Evolutionary conservation across 2,329 filamentous ascomycete species (phyloP).

Genomic region (Scytalidium sp.): DNA sequence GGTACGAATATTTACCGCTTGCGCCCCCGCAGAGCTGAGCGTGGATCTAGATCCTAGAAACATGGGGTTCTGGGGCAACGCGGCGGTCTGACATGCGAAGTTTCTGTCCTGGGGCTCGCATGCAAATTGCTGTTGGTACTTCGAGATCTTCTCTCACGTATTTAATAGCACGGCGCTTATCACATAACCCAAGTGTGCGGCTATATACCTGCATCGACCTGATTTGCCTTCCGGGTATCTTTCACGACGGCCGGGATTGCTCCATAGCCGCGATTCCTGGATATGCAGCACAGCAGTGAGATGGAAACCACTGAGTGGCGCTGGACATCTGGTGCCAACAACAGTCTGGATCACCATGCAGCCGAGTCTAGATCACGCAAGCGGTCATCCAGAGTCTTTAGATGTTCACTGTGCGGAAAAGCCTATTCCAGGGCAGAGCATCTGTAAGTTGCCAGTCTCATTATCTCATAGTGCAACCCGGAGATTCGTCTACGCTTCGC

Average conservation of each 20-base stretch:
- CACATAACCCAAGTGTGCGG: neutral
- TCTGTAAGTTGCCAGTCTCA: conserved; percentile 58
- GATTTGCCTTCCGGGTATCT: neutral
- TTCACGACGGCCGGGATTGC: too few relatives aligned
- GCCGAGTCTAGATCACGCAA: conserved; percentile 43
- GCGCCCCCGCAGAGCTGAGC: too few relatives aligned
- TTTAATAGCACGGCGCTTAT: too few relatives aligned
- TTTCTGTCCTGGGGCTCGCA: too few relatives aligned
- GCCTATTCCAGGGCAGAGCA: conserved; percentile 93
- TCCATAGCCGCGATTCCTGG: neutral
- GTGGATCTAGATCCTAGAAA: too few relatives aligned
- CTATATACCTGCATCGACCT: neutral
- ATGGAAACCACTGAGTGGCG: neutral
- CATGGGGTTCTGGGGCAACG: neutral
- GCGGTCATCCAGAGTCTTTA: conserved; percentile 72
- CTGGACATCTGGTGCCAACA: neutral
- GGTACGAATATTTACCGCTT: too few relatives aligned
- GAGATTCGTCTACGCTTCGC: neutral
- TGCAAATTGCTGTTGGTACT: neutral
- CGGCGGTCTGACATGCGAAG: neutral
- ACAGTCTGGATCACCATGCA: neutral
- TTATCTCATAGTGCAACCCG: neutral
- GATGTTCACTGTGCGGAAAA: conserved; percentile 84
- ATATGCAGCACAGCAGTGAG: neutral
- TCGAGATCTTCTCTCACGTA: too few relatives aligned